Evolutionary conservation across 345 rosid species (phyloP).

Genomic region (Ceriops zippeliana): DNA sequence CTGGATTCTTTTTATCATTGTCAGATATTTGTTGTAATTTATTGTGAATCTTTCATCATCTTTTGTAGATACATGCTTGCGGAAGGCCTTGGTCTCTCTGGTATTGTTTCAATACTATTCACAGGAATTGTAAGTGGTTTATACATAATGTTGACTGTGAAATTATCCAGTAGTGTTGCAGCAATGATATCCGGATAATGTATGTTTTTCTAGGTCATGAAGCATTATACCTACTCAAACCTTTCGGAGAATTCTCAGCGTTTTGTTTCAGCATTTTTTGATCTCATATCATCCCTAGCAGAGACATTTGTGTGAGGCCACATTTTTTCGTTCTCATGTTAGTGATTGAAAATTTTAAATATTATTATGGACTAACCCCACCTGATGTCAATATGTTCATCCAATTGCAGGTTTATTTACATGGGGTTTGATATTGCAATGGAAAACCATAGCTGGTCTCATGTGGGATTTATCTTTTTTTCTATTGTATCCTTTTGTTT

Average conservation of each 20-base stretch:
- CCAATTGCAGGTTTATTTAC: constrained; percentile 79
- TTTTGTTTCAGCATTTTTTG: constrained; percentile 88
- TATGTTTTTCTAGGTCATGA: constrained; percentile 66
- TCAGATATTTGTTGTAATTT: neutral
- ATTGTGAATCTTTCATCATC: constrained; percentile 11
- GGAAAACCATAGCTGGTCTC: constrained; percentile 99
- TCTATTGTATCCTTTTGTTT: constrained; percentile 86
- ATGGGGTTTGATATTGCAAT: constrained; percentile 99
- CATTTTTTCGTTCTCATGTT: constrained; percentile 11
- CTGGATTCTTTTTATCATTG: neutral
- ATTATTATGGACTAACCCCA: constrained; percentile 7
- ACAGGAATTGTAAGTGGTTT: constrained; percentile 81
- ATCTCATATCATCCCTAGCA: constrained; percentile 93
- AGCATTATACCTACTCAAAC: constrained; percentile 85
- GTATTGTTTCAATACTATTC: constrained; percentile 92
- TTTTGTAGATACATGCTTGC: constrained; percentile 90
- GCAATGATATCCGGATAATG: constrained; percentile 10
- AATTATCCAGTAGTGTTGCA: constrained; percentile 6
- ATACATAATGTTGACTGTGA: neutral
- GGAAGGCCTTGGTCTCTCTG: constrained; percentile 98
- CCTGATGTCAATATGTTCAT: constrained; percentile 17
- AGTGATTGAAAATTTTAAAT: constrained; percentile 12
- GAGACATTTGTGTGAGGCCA: constrained; percentile 83
- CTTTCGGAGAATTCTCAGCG: constrained; percentile 86
- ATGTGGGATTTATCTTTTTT: constrained; percentile 86